Evolutionary conservation across 1,139 yeast genomes (phyloP).

Genomic region (Scheffersomyces parashehatae): DNA sequence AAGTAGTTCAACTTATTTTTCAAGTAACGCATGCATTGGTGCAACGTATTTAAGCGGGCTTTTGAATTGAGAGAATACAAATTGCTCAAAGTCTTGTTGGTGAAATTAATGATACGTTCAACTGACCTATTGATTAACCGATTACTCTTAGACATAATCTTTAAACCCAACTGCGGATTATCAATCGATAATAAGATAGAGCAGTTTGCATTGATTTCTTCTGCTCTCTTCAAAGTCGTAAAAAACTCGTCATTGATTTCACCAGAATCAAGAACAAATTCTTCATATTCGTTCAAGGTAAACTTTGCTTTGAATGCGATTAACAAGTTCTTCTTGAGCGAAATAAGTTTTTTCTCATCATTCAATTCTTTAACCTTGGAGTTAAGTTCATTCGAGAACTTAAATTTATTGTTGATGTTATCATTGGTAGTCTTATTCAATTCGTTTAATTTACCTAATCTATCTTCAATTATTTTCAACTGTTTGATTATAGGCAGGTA

Average conservation of each 20-base stretch:
- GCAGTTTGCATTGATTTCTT: conserved; percentile 65
- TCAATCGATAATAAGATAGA: conserved; percentile 67
- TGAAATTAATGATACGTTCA: conserved; percentile 43
- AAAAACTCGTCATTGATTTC: conserved; percentile 62
- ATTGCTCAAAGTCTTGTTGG: conserved; percentile 38
- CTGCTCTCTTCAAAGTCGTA: conserved; percentile 57
- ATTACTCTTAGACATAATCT: conserved; percentile 64
- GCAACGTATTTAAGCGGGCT: conserved; percentile 30
- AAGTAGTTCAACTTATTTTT: conserved; percentile 49
- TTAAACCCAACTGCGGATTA: conserved; percentile 69
- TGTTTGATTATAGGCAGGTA: conserved; percentile 58
- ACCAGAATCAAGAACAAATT: conserved; percentile 48
- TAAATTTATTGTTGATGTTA: conserved; percentile 31
- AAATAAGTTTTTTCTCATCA: conserved; percentile 40
- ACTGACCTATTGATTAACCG: conserved; percentile 52
- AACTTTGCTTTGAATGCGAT: conserved; percentile 63
- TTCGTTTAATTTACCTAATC: conserved; percentile 41
- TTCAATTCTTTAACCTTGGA: conserved; percentile 42
- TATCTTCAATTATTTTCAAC: conserved; percentile 43
- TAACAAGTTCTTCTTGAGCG: conserved; percentile 56
- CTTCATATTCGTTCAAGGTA: conserved; percentile 73
- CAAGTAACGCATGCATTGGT: conserved; percentile 34
- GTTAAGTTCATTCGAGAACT: conserved; percentile 25
- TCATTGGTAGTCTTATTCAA: conserved; percentile 33
- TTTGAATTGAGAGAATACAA: conserved; percentile 33